Evolutionary conservation across 108 stramenopile genomes (phyloP).

Genomic region (Licmophora abbreviata): DNA sequence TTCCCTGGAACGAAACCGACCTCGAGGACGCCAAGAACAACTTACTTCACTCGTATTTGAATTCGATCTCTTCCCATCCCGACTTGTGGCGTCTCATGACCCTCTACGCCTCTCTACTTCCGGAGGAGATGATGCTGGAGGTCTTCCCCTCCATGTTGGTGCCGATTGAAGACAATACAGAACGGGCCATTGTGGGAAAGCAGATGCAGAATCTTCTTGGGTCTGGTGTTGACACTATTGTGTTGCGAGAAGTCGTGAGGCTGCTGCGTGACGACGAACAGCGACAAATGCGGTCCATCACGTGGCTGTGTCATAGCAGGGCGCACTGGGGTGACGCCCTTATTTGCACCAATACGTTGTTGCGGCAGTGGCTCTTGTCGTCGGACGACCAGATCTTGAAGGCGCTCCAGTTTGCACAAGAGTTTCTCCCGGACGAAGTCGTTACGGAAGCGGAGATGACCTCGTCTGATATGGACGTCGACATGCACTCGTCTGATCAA

Average conservation of each 20-base stretch:
- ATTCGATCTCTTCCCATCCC: slow-evolving; percentile 25
- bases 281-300: slow-evolving; percentile 45
- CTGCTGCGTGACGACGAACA: slow-evolving; percentile 5
- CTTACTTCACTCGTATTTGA: slow-evolving; percentile 28
- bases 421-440: slow-evolving; percentile 23
- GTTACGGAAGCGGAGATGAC: neutral
- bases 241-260: slow-evolving; percentile 46
- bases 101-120: slow-evolving; percentile 61
- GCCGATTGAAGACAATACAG: slow-evolving; percentile 32
- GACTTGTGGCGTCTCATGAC: slow-evolving; percentile 53
- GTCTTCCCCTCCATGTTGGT: slow-evolving; percentile 42
- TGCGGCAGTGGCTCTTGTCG: slow-evolving; percentile 55
- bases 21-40: slow-evolving; percentile 18
- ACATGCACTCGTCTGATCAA: neutral
- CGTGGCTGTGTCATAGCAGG: slow-evolving; percentile 51
- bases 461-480: neutral
- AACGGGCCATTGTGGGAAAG: slow-evolving; percentile 41
- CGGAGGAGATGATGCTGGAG: slow-evolving; percentile 31
- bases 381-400: slow-evolving; percentile 26
- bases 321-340: slow-evolving; percentile 57
- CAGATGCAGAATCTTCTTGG: slow-evolving; percentile 52
- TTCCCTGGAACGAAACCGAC: no score
- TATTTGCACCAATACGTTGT: slow-evolving; percentile 56
- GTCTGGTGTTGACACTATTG: slow-evolving; percentile 21
- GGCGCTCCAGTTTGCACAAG: slow-evolving; percentile 22